These are phyloP conservation scores for Aleurites moluccanus DNA, from an alignment of 441 rosid species.

Conservation along the genomic window DNA sequence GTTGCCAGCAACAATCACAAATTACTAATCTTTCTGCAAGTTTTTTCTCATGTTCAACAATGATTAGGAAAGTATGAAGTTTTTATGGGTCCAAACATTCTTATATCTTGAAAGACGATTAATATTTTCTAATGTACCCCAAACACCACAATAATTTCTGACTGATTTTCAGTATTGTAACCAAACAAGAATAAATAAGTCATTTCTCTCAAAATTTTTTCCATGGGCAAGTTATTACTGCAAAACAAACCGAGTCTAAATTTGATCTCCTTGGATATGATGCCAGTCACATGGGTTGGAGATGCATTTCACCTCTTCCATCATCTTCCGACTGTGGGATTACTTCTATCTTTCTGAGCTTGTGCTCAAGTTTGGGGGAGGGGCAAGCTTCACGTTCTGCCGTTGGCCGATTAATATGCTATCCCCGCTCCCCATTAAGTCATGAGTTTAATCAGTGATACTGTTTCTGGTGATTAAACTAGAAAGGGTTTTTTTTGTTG, in stretches of 20 bases:
- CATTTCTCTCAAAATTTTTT: too few species aligned
- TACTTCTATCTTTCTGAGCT: neutral
- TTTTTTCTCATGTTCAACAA: too few species aligned
- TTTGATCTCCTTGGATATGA: neutral
- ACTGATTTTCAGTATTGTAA: too few species aligned
- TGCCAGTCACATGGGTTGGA: neutral
- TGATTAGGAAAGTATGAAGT: too few species aligned
- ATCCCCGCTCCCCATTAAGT: neutral
- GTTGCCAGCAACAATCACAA: too few species aligned
- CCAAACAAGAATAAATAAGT: too few species aligned
- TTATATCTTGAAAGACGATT: too few species aligned
- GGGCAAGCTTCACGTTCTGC: neutral
- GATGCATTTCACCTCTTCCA: neutral
- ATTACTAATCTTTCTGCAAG: too few species aligned
- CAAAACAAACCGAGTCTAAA: neutral
- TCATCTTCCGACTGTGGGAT: neutral
- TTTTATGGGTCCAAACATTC: too few species aligned
- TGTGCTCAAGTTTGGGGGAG: neutral
- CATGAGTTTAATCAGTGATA: neutral
- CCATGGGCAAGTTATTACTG: too few species aligned
- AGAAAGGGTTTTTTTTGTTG: neutral
- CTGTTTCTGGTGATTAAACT: conserved; percentile 1
- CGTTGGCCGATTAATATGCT: neutral
- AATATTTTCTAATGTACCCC: too few species aligned
- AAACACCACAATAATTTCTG: too few species aligned